These are phyloP conservation scores for Kuraishia floccosa DNA, from an alignment of 805 yeast genomes.

Conservation along the genomic window DNA sequence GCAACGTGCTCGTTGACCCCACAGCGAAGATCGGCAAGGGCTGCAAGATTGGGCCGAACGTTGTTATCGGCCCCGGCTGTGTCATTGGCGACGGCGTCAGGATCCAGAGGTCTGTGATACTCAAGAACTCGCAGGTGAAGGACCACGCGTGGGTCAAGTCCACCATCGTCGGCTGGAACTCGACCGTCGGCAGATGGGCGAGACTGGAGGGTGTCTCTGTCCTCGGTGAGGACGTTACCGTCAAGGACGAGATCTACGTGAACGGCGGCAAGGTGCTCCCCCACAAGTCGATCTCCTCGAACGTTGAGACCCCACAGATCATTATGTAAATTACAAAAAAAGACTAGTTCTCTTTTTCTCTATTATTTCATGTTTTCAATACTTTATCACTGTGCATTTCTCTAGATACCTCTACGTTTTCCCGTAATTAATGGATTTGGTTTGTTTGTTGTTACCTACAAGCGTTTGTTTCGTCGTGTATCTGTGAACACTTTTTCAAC, in stretches of 20 bases:
- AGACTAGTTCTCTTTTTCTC: slow-evolving; percentile 1
- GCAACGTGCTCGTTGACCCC: slow-evolving; percentile 91
- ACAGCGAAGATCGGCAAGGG: slow-evolving; percentile 85
- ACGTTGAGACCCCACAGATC: slow-evolving; percentile 96
- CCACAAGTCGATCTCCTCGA: slow-evolving; percentile 91
- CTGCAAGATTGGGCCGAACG: slow-evolving; percentile 97
- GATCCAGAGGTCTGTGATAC: slow-evolving; percentile 88
- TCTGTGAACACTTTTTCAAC: too few relatives aligned
- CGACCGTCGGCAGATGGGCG: slow-evolving; percentile 97
- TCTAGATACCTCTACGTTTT: too few relatives aligned
- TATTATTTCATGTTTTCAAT: slow-evolving; percentile 1
- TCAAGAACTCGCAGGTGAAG: slow-evolving; percentile 83
- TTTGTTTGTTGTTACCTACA: too few relatives aligned
- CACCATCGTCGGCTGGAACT: slow-evolving; percentile 98
- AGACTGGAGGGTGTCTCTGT: slow-evolving; percentile 97
- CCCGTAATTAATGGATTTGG: too few relatives aligned
- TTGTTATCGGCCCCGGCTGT: slow-evolving; percentile 94
- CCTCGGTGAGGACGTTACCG: slow-evolving; percentile 97
- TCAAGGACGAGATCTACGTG: slow-evolving; percentile 96
- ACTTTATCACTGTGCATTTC: too few relatives aligned
- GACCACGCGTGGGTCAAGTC: slow-evolving; percentile 98
- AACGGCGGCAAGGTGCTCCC: slow-evolving; percentile 99
- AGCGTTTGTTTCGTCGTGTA: too few relatives aligned
- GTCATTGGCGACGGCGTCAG: slow-evolving; percentile 97
- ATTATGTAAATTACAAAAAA: slow-evolving; percentile 61